A percentile compares a stretch with the other conserved stretches of the same genome.
phyloP scores from a whole-genome alignment of 306 rosid species.

The Aeschynomene evenia region DNA sequence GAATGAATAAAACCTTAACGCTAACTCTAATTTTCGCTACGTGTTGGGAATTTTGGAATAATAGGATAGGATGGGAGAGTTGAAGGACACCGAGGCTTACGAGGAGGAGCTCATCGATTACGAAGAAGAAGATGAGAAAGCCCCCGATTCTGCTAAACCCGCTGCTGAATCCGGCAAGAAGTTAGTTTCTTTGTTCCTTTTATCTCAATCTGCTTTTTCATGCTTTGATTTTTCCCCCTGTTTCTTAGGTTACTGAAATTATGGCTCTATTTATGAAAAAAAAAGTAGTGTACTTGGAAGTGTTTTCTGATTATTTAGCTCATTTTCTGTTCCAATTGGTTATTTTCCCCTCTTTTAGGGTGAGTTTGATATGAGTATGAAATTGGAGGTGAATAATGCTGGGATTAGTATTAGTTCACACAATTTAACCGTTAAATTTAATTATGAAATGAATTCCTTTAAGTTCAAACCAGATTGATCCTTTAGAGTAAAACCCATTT shows the following conservation, averaged over 20 bases:
- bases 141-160: conserved; percentile 58
- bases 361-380: no score
- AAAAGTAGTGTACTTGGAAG: background rate
- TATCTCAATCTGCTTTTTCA: background rate
- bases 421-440: no score
- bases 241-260: background rate
- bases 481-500: no score
- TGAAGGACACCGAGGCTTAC: conserved; percentile 64
- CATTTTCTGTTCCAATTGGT: background rate
- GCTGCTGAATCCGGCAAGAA: conserved; percentile 55
- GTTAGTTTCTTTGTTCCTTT: conserved; percentile 35
- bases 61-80: conserved; percentile 59
- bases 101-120: conserved; percentile 77
- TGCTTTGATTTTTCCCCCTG: background rate
- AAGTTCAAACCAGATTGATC: no score
- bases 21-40: background rate
- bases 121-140: conserved; percentile 66
- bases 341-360: no score
- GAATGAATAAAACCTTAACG: conserved; percentile 16
- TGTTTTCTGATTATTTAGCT: background rate
- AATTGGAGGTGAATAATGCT: no score
- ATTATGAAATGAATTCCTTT: no score
- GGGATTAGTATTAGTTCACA: no score
- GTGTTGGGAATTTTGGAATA: background rate
- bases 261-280: background rate